Evolutionary conservation across 2,329 filamentous ascomycete species (phyloP), one percentile per base, ranked within the genome.

Genomic region (Penicillium sp.): DNA sequence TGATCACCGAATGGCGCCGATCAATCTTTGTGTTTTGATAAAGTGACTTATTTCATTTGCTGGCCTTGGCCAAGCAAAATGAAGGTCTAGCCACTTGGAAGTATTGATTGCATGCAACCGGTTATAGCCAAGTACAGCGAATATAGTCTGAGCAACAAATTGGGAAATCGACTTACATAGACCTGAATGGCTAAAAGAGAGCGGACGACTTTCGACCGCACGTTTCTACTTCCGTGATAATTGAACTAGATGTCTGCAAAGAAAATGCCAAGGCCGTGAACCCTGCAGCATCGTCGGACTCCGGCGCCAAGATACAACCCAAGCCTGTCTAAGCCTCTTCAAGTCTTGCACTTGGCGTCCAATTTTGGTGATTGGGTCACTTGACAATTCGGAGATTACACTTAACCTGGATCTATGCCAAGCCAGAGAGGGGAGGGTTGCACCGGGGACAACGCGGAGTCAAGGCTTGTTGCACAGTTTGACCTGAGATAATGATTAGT

Each of bases 271-370:
- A 61, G 53, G 43, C 47, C 10, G 45, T 42, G 16, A 42, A 51
- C 42, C 41, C 47, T 54, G 52, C 28, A 42, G 46, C 39, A 15
- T 41, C 44, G n/a, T 45, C 57, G 59, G 59, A 61, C 51, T 60
- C 59, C 57, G 57, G 47, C 21, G 57, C 57, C 57, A 60, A 60
- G 51, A 58, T 61, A 58, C 55, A 16, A 60, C 57, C 59, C 47
- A 59, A 60, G 60, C 60, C 50, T 49, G 43, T 26, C 42, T n/a
- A 36, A 36, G 33, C 7, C 33, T 18, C 7, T 36, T 13, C 31
- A 34, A 34, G 33, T 21, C 33, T 21, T 39, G 3, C 8, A 8
- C 9, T 18, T 15, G 10, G 34, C 16, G 8, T 38, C 2, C 10
- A 12, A 12, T 12, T 12, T 8, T 12, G 16, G 2, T 2, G 4